Evolutionary conservation across 345 rosid genomes (phyloP).

Genomic region (Punica granatum): DNA sequence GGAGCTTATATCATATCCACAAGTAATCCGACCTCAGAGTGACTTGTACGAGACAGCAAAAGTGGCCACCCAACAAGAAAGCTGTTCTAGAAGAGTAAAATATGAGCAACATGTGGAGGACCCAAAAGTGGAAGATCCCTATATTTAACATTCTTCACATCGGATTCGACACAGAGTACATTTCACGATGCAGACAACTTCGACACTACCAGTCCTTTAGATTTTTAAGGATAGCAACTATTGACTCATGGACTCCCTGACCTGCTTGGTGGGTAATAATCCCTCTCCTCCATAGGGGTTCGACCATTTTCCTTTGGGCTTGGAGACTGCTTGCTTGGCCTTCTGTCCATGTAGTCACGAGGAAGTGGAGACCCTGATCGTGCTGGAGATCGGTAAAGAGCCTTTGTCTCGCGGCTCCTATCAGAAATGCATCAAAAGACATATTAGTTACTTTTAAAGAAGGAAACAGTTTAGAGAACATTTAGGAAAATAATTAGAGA

Average conservation of each 20-base stretch:
- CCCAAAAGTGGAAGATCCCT: not conserved
- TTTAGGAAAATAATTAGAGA: not conserved
- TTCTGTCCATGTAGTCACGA: conserved; percentile 29
- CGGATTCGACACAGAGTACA: not conserved
- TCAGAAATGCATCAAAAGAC: conserved; percentile 13
- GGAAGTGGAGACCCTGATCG: conserved; percentile 52
- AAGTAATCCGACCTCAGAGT: too few species aligned
- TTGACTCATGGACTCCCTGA: conserved; percentile 40
- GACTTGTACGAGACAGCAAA: not conserved
- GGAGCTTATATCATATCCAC: not conserved
- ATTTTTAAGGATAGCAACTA: conserved; percentile 37
- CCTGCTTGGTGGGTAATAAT: conserved; percentile 27
- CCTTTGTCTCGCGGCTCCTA: conserved; percentile 41
- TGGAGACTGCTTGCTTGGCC: conserved; percentile 32
- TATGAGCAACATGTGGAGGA: not conserved
- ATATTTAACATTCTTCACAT: not conserved
- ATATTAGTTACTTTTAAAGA: not conserved
- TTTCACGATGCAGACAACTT: not conserved
- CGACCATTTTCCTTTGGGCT: conserved; percentile 40
- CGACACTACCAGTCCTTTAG: conserved; percentile 6
- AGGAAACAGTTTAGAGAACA: not conserved
- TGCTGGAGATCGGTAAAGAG: conserved; percentile 36
- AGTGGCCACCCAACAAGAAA: not conserved
- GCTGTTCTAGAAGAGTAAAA: not conserved
- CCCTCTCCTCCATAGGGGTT: conserved; percentile 34